A percentile compares a stretch with the other conserved stretches of the same genome.
Evolutionary conservation across 2,329 filamentous ascomycete species (phyloP).

Genomic region (Fusarium agapanthi): DNA sequence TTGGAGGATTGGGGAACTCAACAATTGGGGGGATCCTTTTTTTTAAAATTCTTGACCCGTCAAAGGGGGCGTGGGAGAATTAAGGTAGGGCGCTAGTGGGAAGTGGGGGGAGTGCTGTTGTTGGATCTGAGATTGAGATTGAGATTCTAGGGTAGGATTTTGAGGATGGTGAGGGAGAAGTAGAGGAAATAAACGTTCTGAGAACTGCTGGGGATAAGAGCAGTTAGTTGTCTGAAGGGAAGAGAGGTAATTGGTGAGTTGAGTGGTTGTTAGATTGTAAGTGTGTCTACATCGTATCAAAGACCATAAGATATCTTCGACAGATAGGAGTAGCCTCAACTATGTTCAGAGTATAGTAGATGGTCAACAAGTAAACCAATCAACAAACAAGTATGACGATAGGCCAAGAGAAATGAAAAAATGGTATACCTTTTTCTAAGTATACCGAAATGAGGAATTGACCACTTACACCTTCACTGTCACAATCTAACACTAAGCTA

Average conservation of each 20-base stretch:
- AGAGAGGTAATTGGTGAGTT: not conserved
- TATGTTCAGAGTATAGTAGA: no score
- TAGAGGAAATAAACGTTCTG: fast-evolving
- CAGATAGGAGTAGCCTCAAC: not conserved
- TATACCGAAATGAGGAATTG: not conserved
- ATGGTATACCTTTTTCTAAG: not conserved
- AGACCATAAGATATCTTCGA: not conserved
- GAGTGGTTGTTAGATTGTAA: not conserved
- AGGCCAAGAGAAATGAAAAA: fast-evolving
- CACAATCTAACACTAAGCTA: not conserved
- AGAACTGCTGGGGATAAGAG: conserved; percentile 4
- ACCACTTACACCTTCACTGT: not conserved
- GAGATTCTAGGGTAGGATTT: conserved; percentile 4
- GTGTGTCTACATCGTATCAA: not conserved
- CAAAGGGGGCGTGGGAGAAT: conserved; percentile 21
- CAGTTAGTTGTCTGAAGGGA: not conserved
- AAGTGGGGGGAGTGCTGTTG: conserved; percentile 13
- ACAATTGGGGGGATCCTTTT: conserved; percentile 44
- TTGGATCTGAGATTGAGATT: conserved; percentile 10
- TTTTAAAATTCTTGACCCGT: not conserved
- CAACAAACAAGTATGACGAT: not conserved
- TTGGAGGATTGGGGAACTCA: conserved; percentile 41
- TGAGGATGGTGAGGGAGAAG: not conserved
- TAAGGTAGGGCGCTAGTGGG: conserved; percentile 36
- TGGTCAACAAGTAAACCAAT: not conserved